A percentile compares a stretch with the other conserved stretches of the same genome.
phyloP scores from a whole-genome alignment of 1,139 yeast genomes.

The Blastobotrys petasosporus region DNA sequence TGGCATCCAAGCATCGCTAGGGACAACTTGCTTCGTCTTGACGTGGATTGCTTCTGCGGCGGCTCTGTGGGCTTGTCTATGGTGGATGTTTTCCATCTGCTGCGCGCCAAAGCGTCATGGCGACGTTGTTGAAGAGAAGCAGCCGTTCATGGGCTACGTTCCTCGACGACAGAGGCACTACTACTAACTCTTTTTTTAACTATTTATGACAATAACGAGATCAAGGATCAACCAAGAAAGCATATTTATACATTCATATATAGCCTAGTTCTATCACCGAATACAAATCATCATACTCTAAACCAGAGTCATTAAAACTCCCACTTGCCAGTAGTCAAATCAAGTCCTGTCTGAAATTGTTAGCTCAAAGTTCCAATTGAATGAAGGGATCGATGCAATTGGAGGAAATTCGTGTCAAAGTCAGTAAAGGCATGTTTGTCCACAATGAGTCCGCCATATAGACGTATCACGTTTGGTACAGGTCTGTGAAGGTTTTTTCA shows the following conservation, averaged over 20 bases:
- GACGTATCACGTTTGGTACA: constrained; percentile 9
- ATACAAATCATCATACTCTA: too few relatives aligned
- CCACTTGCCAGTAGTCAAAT: too few relatives aligned
- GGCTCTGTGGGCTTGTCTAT: constrained; percentile 34
- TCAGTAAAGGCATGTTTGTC: constrained; percentile 10
- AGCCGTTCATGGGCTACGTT: constrained; percentile 28
- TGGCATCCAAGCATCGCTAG: constrained; percentile 40
- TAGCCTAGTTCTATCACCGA: background rate
- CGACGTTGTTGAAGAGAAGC: constrained; percentile 25
- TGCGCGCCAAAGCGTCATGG: constrained; percentile 22
- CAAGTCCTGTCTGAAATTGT: too few relatives aligned
- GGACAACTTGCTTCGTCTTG: constrained; percentile 35
- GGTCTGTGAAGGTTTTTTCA: constrained; percentile 14
- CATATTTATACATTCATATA: constrained; percentile 1
- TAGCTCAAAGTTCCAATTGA: too few relatives aligned
- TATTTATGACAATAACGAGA: background rate
- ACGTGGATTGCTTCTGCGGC: constrained; percentile 45
- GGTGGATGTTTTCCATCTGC: constrained; percentile 41
- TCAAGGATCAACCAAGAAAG: background rate
- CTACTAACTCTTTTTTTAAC: background rate
- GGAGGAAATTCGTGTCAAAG: background rate
- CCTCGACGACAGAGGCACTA: constrained; percentile 13
- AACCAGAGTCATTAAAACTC: too few relatives aligned
- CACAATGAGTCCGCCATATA: constrained; percentile 6
- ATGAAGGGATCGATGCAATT: too few relatives aligned